Conservation (phyloP, 306 rosid genomes). For the Pyrus pyrifolia region DNA sequence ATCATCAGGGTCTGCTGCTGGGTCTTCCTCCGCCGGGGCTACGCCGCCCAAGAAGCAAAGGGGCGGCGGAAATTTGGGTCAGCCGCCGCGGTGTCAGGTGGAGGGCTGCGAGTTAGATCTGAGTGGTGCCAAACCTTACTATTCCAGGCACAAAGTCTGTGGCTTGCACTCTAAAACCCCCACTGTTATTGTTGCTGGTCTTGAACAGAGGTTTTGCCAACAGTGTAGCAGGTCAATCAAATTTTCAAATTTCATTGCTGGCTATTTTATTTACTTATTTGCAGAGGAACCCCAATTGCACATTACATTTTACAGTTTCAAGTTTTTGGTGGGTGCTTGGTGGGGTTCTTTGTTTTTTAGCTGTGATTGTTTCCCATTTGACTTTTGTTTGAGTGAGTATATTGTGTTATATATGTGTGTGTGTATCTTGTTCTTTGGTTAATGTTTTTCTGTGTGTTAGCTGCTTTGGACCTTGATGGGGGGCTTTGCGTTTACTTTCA, state of each 20-base stretch:
- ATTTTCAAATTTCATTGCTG: neutral
- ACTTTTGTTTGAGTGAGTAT: neutral
- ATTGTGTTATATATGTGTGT: neutral
- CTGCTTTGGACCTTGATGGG: neutral
- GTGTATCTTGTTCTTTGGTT: neutral
- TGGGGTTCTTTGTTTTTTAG: neutral
- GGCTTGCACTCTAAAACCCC: conserved; percentile 82
- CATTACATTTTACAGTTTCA: neutral
- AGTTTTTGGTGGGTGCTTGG: neutral
- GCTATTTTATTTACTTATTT: neutral
- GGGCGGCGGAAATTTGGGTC: conserved; percentile 22
- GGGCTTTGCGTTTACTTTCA: neutral
- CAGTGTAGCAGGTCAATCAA: conserved; percentile 75
- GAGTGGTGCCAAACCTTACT: conserved; percentile 76
- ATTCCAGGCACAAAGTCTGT: conserved; percentile 89
- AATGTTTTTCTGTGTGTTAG: neutral
- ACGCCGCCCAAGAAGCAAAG: conserved; percentile 44
- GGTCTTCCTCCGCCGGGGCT: conserved; percentile 25
- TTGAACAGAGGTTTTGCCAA: conserved; percentile 89
- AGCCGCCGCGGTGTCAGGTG: conserved; percentile 89
- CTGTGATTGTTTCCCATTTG: neutral
- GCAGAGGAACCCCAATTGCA: neutral
- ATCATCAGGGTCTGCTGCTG: conserved; percentile 10
- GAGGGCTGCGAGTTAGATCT: conserved; percentile 88
- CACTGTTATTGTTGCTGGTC: conserved; percentile 60